Percentiles rank a stretch among this genome's conserved stretches.
These are phyloP conservation scores for Daldinia grandis DNA, from an alignment of 495 filamentous ascomycete species.

Conservation along the genomic window DNA sequence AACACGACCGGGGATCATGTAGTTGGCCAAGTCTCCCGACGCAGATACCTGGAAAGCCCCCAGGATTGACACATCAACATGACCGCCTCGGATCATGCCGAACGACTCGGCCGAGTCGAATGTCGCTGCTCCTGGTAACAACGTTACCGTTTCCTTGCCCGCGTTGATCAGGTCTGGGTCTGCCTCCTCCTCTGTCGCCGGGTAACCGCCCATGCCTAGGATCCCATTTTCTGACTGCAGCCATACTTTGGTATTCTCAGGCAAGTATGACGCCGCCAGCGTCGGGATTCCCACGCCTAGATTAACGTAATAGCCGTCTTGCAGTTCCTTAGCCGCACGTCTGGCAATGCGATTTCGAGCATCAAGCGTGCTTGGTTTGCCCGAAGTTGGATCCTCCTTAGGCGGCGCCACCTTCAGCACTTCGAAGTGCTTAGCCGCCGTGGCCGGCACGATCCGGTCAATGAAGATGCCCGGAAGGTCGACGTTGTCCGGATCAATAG, in stretches of 20 bases:
- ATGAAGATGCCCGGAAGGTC: constrained; percentile 71
- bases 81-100: constrained; percentile 68
- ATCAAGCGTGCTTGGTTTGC: constrained; percentile 43
- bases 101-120: constrained; percentile 69
- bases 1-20: constrained; percentile 70
- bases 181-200: constrained; percentile 57
- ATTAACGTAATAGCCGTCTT: constrained; percentile 72
- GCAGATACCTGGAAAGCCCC: constrained; percentile 68
- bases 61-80: constrained; percentile 68
- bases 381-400: constrained; percentile 20
- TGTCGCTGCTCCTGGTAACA: constrained; percentile 62
- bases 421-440: constrained; percentile 63
- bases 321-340: constrained; percentile 68
- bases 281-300: constrained; percentile 71
- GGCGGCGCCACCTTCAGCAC: constrained; percentile 54
- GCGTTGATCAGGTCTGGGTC: constrained; percentile 71
- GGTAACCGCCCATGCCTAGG: constrained; percentile 70
- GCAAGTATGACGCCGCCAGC: constrained; percentile 64
- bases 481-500: constrained; percentile 65
- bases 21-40: constrained; percentile 67
- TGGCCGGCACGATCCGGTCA: constrained; percentile 68
- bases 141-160: constrained; percentile 68
- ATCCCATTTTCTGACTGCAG: constrained; percentile 71
- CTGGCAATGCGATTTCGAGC: constrained; percentile 66
- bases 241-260: constrained; percentile 60